Evolutionary conservation across 495 filamentous ascomycete genomes (phyloP).

Genomic region (Alectoria sarmentosa): DNA sequence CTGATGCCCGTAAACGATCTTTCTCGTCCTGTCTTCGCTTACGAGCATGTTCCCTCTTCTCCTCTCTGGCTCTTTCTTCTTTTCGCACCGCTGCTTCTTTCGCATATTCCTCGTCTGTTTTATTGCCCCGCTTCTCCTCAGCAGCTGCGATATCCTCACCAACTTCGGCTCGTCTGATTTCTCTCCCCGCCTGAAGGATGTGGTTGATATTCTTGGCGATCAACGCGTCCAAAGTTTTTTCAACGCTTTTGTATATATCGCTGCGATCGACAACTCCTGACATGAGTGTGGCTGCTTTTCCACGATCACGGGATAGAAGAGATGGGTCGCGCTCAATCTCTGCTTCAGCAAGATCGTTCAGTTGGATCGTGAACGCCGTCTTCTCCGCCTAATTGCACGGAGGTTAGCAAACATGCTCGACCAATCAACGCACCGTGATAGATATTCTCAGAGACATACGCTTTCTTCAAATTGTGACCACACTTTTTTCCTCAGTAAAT

Average conservation of each 20-base stretch:
- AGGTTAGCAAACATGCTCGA: conserved; percentile 8
- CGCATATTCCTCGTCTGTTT: conserved; percentile 78
- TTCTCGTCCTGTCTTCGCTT: conserved; percentile 64
- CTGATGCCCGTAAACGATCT: conserved; percentile 53
- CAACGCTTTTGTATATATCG: conserved; percentile 69
- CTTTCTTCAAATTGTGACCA: conserved; percentile 74
- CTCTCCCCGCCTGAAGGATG: conserved; percentile 61
- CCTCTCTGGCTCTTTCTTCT: conserved; percentile 55
- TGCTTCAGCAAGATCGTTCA: conserved; percentile 65
- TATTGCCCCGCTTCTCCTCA: conserved; percentile 63
- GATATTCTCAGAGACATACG: conserved; percentile 40
- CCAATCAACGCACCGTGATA: neutral
- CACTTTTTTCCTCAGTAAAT: conserved; percentile 70
- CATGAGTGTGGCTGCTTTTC: conserved; percentile 74
- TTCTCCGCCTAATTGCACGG: conserved; percentile 34
- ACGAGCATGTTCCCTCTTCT: conserved; percentile 52
- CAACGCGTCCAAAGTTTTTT: conserved; percentile 57
- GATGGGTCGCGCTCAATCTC: conserved; percentile 76
- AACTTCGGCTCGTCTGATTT: conserved; percentile 63
- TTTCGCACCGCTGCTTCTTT: conserved; percentile 59
- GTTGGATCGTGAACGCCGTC: conserved; percentile 52
- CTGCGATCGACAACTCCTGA: conserved; percentile 80
- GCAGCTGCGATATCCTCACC: conserved; percentile 63
- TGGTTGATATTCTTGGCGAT: conserved; percentile 56
- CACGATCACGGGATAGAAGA: conserved; percentile 67